phyloP scores from a whole-genome alignment of 306 rosid species.

The Casuarina cunninghamiana region DNA sequence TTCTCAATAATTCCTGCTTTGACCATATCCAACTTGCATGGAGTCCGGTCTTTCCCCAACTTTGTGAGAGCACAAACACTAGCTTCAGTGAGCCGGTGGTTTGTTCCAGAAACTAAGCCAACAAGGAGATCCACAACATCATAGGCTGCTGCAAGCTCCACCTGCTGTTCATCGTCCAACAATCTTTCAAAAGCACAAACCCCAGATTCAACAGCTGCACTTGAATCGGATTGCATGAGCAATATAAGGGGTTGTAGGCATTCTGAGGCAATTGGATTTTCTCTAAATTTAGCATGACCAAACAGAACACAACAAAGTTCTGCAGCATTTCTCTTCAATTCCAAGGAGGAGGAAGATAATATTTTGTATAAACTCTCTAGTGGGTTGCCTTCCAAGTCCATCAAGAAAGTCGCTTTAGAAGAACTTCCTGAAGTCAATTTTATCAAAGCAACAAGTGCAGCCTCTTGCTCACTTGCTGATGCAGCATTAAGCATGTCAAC shows the following conservation, averaged over 20 bases:
- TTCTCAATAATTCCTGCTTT: conserved; percentile 73
- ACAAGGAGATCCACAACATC: conserved; percentile 83
- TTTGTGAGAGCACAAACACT: conserved; percentile 76
- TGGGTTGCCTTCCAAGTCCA: conserved; percentile 79
- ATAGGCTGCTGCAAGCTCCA: conserved; percentile 76
- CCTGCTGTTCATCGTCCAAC: conserved; percentile 80
- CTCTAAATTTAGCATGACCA: conserved; percentile 61
- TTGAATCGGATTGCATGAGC: conserved; percentile 68
- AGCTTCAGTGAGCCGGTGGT: conserved; percentile 77
- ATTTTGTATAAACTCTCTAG: conserved; percentile 75
- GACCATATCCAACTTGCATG: conserved; percentile 80
- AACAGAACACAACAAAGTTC: conserved; percentile 73
- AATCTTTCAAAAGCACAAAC: conserved; percentile 87
- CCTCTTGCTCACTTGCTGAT: conserved; percentile 84
- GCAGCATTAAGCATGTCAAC: conserved; percentile 89
- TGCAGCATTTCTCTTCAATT: conserved; percentile 80
- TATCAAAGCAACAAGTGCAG: conserved; percentile 75
- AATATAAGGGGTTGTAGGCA: conserved; percentile 76
- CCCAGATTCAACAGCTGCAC: conserved; percentile 73
- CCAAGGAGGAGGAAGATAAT: conserved; percentile 70
- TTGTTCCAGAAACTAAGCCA: conserved; percentile 74
- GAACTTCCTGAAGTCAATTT: conserved; percentile 76
- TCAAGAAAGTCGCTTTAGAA: conserved; percentile 55
- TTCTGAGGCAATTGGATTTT: conserved; percentile 69
- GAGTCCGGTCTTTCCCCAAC: conserved; percentile 89